Conservation (phyloP, 306 rosid species). For the Hippophae tibetana region DNA sequence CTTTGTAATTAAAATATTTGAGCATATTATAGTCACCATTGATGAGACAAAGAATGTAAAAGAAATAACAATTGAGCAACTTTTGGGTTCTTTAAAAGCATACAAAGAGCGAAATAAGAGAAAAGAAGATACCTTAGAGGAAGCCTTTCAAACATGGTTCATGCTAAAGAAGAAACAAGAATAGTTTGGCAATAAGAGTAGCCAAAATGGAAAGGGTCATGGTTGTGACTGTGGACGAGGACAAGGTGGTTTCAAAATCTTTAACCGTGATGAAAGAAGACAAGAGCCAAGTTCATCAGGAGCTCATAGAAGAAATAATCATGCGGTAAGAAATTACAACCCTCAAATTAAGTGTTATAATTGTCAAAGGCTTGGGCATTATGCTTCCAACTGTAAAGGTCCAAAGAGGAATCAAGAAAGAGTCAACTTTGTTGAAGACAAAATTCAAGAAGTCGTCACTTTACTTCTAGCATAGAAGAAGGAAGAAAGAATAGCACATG, state of each 20-base stretch:
- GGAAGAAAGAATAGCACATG: not conserved
- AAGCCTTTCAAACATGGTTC: not conserved
- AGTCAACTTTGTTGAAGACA: not conserved
- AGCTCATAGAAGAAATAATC: not conserved
- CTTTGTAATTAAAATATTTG: not conserved
- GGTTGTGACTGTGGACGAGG: not conserved
- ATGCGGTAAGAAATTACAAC: not conserved
- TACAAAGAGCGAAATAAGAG: constrained; percentile 3
- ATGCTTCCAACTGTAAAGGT: not conserved
- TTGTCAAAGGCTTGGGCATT: not conserved
- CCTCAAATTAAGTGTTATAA: constrained; percentile 1
- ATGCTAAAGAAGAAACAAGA: not conserved
- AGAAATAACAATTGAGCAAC: not conserved
- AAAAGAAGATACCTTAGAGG: not conserved
- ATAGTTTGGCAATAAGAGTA: not conserved
- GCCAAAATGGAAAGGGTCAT: not conserved
- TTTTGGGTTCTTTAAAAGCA: constrained; percentile 1
- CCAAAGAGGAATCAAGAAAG: not conserved
- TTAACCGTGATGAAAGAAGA: not conserved
- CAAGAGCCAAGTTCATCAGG: not conserved
- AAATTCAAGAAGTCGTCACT: not conserved
- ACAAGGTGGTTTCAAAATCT: not conserved
- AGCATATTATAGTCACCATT: not conserved
- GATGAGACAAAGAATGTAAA: constrained; percentile 5
- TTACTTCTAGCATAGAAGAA: not conserved